A percentile compares a stretch with the other conserved stretches of the same genome.
phyloP scores from a whole-genome alignment of 2,329 filamentous ascomycete species.

The Venturia effusa region DNA sequence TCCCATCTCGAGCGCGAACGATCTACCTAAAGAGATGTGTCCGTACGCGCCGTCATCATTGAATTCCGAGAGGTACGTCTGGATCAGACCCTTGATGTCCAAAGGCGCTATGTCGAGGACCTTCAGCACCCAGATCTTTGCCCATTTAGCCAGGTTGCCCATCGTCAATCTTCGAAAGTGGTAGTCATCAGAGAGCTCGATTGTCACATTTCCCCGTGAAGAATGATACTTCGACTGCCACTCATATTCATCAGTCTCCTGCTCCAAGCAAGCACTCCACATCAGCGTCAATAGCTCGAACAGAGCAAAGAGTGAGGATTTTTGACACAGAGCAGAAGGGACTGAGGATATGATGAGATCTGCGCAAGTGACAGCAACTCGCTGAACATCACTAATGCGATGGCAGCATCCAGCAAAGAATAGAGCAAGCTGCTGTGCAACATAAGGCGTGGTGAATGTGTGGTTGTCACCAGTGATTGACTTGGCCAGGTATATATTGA shows the following conservation, averaged over 20 bases:
- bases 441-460: slow-evolving; percentile 79
- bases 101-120: slow-evolving; percentile 79
- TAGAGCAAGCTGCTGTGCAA: slow-evolving; percentile 75
- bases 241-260: slow-evolving; percentile 86
- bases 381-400: slow-evolving; percentile 82
- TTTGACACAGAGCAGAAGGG: slow-evolving; percentile 83
- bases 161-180: slow-evolving; percentile 69
- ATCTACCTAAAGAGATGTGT: slow-evolving; percentile 82
- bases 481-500: slow-evolving; percentile 69
- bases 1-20: slow-evolving; percentile 89
- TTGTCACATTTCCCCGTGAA: slow-evolving; percentile 61
- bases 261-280: slow-evolving; percentile 90
- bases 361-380: slow-evolving; percentile 71
- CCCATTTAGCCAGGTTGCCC: slow-evolving; percentile 63
- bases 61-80: slow-evolving; percentile 88
- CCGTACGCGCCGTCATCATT: slow-evolving; percentile 86
- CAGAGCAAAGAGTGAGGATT: slow-evolving; percentile 81
- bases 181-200: slow-evolving; percentile 93
- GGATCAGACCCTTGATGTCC: slow-evolving; percentile 88
- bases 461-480: slow-evolving; percentile 61
- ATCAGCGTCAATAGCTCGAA: slow-evolving; percentile 86
- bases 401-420: slow-evolving; percentile 89
- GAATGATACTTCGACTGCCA: slow-evolving; percentile 76
- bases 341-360: slow-evolving; percentile 76
- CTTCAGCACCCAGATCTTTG: slow-evolving; percentile 67